Percentiles rank a stretch among this genome's conserved stretches.
phyloP scores from a whole-genome alignment of 176 grass and related monocot species.

The Bonia amplexicaulis region DNA sequence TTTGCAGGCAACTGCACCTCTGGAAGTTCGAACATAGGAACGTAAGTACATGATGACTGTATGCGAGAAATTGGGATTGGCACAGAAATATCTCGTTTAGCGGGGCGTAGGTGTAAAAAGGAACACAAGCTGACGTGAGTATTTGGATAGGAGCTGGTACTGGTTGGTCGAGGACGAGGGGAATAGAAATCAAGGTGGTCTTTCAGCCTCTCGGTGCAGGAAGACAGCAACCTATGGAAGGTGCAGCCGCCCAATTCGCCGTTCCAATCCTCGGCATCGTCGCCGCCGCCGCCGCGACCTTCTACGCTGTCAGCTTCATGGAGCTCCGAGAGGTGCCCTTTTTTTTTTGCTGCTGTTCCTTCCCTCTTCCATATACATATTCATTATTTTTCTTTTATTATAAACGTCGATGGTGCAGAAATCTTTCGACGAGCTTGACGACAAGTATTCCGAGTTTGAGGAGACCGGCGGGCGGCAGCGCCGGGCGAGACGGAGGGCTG shows the following conservation, averaged over 20 bases:
- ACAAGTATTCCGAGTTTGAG: constrained; percentile 45
- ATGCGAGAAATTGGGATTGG: background rate
- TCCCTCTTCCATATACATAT: background rate
- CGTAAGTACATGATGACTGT: background rate
- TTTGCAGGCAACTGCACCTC: too few species aligned
- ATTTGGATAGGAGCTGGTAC: constrained; percentile 20
- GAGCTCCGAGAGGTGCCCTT: constrained; percentile 53
- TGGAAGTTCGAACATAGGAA: too few species aligned
- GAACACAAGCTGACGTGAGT: background rate
- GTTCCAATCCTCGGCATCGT: constrained; percentile 61
- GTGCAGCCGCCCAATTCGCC: constrained; percentile 44
- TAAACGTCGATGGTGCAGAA: constrained; percentile 35
- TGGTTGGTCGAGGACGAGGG: constrained; percentile 16
- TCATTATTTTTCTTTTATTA: background rate
- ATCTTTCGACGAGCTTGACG: constrained; percentile 69
- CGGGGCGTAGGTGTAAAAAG: background rate
- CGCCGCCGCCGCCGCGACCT: constrained; percentile 64
- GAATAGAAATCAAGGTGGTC: background rate
- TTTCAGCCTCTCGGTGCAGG: background rate
- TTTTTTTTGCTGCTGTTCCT: background rate
- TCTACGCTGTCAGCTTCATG: constrained; percentile 85
- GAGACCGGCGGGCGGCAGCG: constrained; percentile 44
- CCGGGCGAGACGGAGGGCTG: constrained; percentile 62
- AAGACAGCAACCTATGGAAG: constrained; percentile 16
- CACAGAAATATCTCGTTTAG: background rate